These are phyloP conservation scores for Neurospora sp. DNA, from an alignment of 495 filamentous ascomycete species.

Conservation along the genomic window DNA sequence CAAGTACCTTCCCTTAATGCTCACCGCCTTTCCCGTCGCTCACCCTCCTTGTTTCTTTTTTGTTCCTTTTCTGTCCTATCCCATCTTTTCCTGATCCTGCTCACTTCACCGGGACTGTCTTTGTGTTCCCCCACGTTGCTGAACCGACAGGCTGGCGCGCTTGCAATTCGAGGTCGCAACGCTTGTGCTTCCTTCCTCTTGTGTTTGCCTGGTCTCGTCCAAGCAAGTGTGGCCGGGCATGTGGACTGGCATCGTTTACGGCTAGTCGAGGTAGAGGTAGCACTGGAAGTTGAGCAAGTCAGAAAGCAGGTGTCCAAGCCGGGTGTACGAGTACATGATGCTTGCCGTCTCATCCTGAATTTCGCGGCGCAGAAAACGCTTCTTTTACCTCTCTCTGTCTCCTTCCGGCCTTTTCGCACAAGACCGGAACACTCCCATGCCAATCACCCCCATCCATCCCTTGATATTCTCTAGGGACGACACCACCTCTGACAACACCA, in stretches of 20 bases:
- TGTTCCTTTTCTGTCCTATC: neutral
- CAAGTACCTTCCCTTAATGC: neutral
- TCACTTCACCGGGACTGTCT: neutral
- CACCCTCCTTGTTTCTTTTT: neutral
- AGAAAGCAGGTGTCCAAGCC: neutral
- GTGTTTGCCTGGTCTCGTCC: neutral
- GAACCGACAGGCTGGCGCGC: neutral
- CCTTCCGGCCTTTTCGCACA: neutral
- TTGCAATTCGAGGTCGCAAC: neutral
- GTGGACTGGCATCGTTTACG: neutral
- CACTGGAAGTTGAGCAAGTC: neutral
- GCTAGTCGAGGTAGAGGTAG: neutral
- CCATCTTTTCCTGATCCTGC: neutral
- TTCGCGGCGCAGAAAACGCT: neutral
- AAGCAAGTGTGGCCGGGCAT: neutral
- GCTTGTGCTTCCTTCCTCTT: neutral
- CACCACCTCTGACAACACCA: neutral
- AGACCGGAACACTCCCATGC: neutral
- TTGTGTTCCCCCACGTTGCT: constrained; percentile 1
- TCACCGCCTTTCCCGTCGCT: neutral
- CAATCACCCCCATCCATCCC: constrained; percentile 1
- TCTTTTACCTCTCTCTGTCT: neutral
- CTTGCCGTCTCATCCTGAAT: neutral
- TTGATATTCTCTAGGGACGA: constrained; percentile 3
- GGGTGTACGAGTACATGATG: neutral